Base-by-base conservation (phyloP, 495 filamentous ascomycete species). In the Hypoxylon cercidicola region DNA sequence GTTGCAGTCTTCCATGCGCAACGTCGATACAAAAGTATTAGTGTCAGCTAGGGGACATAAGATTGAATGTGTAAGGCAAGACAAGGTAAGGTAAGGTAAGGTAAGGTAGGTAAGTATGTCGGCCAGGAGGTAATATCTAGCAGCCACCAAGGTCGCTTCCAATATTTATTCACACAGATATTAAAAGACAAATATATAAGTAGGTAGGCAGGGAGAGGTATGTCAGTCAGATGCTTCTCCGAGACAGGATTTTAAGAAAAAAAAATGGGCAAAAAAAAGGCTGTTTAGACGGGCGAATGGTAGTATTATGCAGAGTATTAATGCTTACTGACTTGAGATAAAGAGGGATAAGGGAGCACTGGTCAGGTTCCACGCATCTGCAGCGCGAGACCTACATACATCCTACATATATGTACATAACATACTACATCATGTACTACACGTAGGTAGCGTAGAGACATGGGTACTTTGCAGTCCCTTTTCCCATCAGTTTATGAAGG, bases 1-100 rank as follows among this genome's bases (percentile, higher is more conserved):
- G 44, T 60, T 66, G 52, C 28, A 50, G 46, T 20, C 34, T 59
- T 32, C 28, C 55, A 55, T 49, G 55, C 59, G 55, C 47, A 55
- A 53, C 61, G 55, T 53, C 18, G 54, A 48, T 39, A 18, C 4
- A 37, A 48, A 59, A 48, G 53, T 59, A 23, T 11, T 16, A 43
- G 40, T 8, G 6, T 18, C 13, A 18, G n/a, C 6, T 47, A 47
- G 4, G 7, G 18, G 41, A 37, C 34, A 37, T 37, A 37, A 37
- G 34, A 9, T 11, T 37, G 34, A 37, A n/a, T 37, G 3, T n/a
- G n/a, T n/a, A n/a, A n/a, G n/a, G n/a, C n/a, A n/a, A n/a, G n/a
- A n/a, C n/a, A n/a, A 28, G 25, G 25, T 28, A 28, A 3, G 25
- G 3, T 3, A 28, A 28, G 25, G 3, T 3, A 28, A 28, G 25